Conservation (phyloP, 2,329 filamentous ascomycete genomes). For the Cladophialophora psammophila region DNA sequence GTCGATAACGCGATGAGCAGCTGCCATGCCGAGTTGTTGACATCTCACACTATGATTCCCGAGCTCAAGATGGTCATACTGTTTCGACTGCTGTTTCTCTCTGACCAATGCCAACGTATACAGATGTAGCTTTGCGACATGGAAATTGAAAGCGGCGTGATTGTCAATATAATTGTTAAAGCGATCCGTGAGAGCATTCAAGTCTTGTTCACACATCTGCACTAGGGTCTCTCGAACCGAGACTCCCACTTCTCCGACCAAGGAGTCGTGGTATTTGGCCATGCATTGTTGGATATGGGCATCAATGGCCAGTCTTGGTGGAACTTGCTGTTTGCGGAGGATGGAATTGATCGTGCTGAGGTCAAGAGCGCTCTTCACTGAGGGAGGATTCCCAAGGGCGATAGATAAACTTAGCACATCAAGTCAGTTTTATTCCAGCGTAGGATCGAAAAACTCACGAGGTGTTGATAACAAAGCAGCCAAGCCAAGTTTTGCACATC, state of each 20-base stretch:
- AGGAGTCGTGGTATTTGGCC: conserved; percentile 21
- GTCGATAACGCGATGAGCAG: conserved; percentile 24
- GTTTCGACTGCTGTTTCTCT: conserved; percentile 2
- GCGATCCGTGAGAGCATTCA: conserved; percentile 7
- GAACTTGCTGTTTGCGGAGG: conserved; percentile 12
- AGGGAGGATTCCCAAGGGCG: conserved; percentile 13
- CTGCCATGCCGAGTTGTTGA: conserved; percentile 19
- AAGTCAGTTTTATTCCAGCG: neutral
- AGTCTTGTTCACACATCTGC: conserved; percentile 21
- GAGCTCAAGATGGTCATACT: neutral
- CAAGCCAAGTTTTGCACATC: conserved; percentile 23
- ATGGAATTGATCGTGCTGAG: conserved; percentile 16
- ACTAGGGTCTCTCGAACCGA: conserved; percentile 19
- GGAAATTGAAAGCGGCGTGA: conserved; percentile 6
- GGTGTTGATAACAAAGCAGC: conserved; percentile 18
- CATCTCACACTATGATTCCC: conserved; percentile 3
- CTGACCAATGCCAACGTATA: conserved; percentile 22
- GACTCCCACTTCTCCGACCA: conserved; percentile 16
- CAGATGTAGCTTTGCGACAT: conserved; percentile 18
- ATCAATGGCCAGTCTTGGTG: conserved; percentile 13
- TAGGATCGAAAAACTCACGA: neutral
- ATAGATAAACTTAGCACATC: conserved; percentile 16
- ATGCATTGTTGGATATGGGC: conserved; percentile 18
- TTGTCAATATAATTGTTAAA: conserved; percentile 11
- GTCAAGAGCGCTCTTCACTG: conserved; percentile 15